Conservation (phyloP, 2,329 filamentous ascomycete species). For the Epichloe festucae region DNA sequence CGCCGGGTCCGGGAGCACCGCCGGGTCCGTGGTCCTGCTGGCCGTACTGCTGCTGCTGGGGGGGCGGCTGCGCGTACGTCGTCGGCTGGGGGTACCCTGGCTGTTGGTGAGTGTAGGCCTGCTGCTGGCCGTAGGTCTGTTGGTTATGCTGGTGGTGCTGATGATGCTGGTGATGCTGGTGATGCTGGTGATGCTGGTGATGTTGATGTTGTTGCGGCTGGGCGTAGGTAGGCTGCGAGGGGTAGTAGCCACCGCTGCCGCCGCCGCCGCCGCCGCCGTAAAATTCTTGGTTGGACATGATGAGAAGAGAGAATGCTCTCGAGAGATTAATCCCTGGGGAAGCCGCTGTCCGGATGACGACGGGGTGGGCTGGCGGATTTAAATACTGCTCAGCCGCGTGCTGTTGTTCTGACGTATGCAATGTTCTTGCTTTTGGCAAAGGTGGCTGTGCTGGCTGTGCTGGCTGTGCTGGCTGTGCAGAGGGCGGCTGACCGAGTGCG, state of each 20-base stretch:
- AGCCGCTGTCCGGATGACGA: too few species aligned
- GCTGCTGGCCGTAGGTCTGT: constrained; percentile 2
- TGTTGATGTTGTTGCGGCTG: constrained; percentile 11
- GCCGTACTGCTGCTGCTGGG: constrained; percentile 6
- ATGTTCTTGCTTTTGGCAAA: too few species aligned
- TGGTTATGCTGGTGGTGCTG: constrained; percentile 13
- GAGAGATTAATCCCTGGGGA: background rate
- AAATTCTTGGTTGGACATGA: constrained; percentile 29
- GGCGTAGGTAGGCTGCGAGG: constrained; percentile 12
- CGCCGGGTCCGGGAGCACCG: too few species aligned
- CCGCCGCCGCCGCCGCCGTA: constrained; percentile 14
- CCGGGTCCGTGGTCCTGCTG: too few species aligned
- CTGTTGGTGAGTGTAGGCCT: constrained; percentile 4
- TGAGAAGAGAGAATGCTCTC: too few species aligned
- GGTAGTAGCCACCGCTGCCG: constrained; percentile 10
- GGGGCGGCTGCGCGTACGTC: background rate
- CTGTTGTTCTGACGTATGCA: too few species aligned
- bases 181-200: constrained; percentile 12
- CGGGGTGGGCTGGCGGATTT: too few species aligned
- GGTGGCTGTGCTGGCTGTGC: too few species aligned
- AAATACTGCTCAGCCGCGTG: too few species aligned
- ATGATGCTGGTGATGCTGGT: constrained; percentile 10
- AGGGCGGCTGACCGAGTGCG: too few species aligned
- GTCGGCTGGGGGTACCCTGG: background rate
- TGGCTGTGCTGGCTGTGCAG: too few species aligned